Evolutionary conservation across 116 monocot genomes (phyloP), one percentile per base, ranked within the genome.

Genomic region (Posidonia oceanica): DNA sequence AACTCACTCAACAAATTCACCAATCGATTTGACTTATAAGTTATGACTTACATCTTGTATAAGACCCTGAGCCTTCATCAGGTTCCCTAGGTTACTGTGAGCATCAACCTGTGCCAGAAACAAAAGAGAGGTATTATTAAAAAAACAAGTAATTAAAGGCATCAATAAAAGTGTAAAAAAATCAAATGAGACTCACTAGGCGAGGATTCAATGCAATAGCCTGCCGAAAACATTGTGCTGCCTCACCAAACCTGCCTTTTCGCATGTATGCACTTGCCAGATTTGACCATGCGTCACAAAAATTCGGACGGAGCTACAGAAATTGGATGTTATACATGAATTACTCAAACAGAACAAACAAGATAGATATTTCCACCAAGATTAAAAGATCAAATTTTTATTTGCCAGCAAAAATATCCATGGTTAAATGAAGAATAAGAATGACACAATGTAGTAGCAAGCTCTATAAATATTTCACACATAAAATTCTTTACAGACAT

Each of bases 241-340:
- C 96, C 67, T 96, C 96, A 69, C 75, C 74, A 68, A 91, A 73
- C 78, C 89, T 88, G 63, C 92, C 92, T 75, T 91, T 96, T 36
- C 89, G 61, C 63, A 87, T 85, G 66, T 96, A 96, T 59, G 96
- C 96, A 79, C 96, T 85, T 44, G 92, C 91, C 77, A 96, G 73
- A 74, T 96, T 96, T 72, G 92, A 86, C 96, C 96, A 96, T 66
- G 92, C 96, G 83, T 96, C 96, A 71, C 71, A 77, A 23, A 96
- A 91, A 64, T 82, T 91, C 6, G 96, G 96, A 3, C 96, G 88
- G 66, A 96, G 77, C 96, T 96, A 76, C 36, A 71, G 13, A 72
- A 71, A 58, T 10, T 10, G 12, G 7, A 48, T 48, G 12, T 8
- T 48, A 7, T 48, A 48, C 11, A 48, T 48, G 8, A 48, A 66